Base-by-base conservation (phyloP, 345 rosid genomes). In the Raphanus sativus region DNA sequence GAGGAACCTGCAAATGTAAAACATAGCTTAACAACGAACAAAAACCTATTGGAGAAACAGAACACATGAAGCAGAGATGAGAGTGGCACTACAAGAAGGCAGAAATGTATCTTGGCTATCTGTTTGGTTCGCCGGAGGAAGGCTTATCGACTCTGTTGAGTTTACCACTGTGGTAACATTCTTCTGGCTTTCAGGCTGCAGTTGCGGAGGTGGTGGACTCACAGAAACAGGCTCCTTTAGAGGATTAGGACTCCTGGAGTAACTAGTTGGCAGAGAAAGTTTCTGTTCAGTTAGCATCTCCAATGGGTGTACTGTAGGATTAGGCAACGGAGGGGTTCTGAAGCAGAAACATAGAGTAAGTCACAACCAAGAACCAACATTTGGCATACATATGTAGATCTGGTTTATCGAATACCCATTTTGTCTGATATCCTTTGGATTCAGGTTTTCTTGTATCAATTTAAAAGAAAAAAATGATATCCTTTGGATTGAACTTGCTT, bases 1-100 rank as follows among this genome's bases (percentile, higher is more conserved):
- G 72, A 75, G 59, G 86, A 75, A 71, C 71, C 90, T 87, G 87
- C 73, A 48, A 65, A 65, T 6, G 63, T 8, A 32, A 79, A 82
- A 67, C 60, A 9, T 63, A 81, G 77, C 62, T 72, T 60, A 73
- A 70, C 68, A 74, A 61, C 25, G 60, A 56, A 55, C 67, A 40
- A 21, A 38, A 62, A 50, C 25, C 29, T 75, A 71, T 34, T 1
- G 10, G 36, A 26, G 15, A 32, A 16, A 16, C 63, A 64, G 29
- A 45, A 8, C 56, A 75, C 25, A 58, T 26, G 16, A 65, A 65
- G 67, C 55, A 65, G 30, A 71, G 15, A 40, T 67, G 40, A 40
- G 42, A 69, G 17, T 13, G n/a, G 32, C 29, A 77, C 32, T 30
- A 24, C 8, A 40, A 30, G 12, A 59, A 42, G 54, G 62, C 11